Percentiles rank a stretch among this genome's conserved stretches.
These are phyloP conservation scores for Marasmius sp. DNA, from an alignment of 1,284 basidiomycete species.

Conservation along the genomic window DNA sequence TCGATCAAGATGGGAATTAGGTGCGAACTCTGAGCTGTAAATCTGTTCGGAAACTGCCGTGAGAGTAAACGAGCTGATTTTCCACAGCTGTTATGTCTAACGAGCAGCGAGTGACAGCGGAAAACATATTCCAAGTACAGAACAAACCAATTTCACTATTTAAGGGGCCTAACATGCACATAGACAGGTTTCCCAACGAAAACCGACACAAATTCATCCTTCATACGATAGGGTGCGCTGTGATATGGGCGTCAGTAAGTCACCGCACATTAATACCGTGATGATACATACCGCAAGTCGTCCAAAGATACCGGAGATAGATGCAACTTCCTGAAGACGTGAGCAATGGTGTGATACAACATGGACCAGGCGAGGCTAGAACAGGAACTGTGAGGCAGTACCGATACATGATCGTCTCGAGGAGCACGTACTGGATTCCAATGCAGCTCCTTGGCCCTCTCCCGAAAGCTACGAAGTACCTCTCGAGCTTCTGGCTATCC, in stretches of 20 bases:
- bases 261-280: neutral
- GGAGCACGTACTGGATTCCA: conserved; percentile 20
- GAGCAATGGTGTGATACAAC: neutral
- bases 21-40: too few species aligned
- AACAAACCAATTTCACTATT: neutral
- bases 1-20: too few species aligned
- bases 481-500: conserved; percentile 11
- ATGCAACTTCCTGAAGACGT: neutral
- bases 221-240: neutral
- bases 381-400: neutral
- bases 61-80: too few species aligned
- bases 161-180: neutral
- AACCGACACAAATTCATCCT: neutral
- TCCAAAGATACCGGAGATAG: neutral
- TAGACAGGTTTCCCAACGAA: neutral
- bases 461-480: conserved; percentile 20
- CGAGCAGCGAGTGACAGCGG: neutral
- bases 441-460: conserved; percentile 24
- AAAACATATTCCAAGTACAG: neutral
- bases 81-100: neutral
- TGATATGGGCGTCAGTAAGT: neutral
- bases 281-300: neutral
- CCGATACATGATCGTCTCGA: too few species aligned
- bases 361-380: neutral
- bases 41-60: too few species aligned